Evolutionary conservation across 768 basidiomycete species (phyloP).

Genomic region (Russula olivacea): DNA sequence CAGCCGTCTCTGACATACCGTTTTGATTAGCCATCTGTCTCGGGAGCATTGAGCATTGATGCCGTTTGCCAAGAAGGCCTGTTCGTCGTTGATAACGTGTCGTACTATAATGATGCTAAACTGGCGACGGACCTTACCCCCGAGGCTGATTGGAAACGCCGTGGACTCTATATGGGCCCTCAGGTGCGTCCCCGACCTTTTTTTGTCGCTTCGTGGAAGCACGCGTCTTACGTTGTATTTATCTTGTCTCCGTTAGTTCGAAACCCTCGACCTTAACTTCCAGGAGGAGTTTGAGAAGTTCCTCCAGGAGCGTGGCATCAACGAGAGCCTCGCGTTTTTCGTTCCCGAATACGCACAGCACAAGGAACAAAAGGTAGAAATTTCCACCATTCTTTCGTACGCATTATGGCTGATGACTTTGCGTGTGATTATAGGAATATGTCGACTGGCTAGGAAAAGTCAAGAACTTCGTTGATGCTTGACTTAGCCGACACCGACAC

Average conservation of each 20-base stretch:
- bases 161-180: conserved; percentile 89
- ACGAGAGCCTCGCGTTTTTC: conserved; percentile 76
- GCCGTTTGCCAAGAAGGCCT: conserved; percentile 71
- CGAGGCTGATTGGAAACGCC: conserved; percentile 90
- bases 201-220: not conserved
- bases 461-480: conserved; percentile 73
- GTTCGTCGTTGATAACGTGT: conserved; percentile 85
- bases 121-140: conserved; percentile 72
- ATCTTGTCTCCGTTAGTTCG: conserved; percentile 48
- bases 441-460: conserved; percentile 81
- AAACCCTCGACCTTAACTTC: conserved; percentile 78
- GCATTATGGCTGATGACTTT: conserved; percentile 5
- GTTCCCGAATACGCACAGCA: conserved; percentile 81
- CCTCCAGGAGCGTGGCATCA: conserved; percentile 85
- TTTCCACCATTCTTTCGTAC: not conserved
- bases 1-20: not conserved
- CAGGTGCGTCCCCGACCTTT: conserved; percentile 44
- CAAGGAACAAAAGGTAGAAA: conserved; percentile 88
- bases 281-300: conserved; percentile 91
- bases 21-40: conserved; percentile 38
- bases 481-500: conserved; percentile 30
- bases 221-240: not conserved
- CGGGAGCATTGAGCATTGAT: conserved; percentile 74
- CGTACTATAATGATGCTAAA: conserved; percentile 71
- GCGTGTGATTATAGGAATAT: conserved; percentile 62